A percentile compares a stretch with the other conserved stretches of the same genome.
phyloP scores from a whole-genome alignment of 805 yeast genomes.

The Candida tibetensis region DNA sequence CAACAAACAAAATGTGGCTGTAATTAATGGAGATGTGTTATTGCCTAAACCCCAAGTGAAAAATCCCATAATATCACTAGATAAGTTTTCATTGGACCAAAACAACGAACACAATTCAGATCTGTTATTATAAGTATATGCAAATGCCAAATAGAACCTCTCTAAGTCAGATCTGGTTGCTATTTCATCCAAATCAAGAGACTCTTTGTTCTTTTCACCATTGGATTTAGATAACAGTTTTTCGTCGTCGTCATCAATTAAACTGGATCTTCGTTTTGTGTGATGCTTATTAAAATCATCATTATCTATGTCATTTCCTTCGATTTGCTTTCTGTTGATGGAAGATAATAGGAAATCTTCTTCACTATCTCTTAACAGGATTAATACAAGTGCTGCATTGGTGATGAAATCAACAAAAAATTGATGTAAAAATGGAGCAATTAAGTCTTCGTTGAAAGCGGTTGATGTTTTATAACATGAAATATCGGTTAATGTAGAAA shows the following conservation, averaged over 20 bases:
- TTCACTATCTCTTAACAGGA: constrained; percentile 67
- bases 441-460: constrained; percentile 25
- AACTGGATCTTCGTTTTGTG: constrained; percentile 1
- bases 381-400: constrained; percentile 63
- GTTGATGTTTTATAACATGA: constrained; percentile 17
- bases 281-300: constrained; percentile 4
- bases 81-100: constrained; percentile 48
- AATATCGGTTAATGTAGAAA: constrained; percentile 31
- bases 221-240: constrained; percentile 6
- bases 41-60: constrained; percentile 84
- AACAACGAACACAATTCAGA: constrained; percentile 55
- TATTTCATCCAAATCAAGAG: constrained; percentile 55
- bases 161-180: constrained; percentile 82
- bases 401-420: constrained; percentile 57
- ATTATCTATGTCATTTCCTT: constrained; percentile 2
- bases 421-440: constrained; percentile 44
- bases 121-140: constrained; percentile 63
- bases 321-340: constrained; percentile 20
- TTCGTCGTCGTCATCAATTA: constrained; percentile 8
- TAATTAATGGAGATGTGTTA: constrained; percentile 70
- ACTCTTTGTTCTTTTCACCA: constrained; percentile 8
- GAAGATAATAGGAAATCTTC: constrained; percentile 66
- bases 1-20: constrained; percentile 78
- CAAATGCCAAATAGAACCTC: constrained; percentile 74
- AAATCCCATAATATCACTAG: constrained; percentile 70